Conservation (phyloP, 2,329 filamentous ascomycete species). For the Penicillium sp. region DNA sequence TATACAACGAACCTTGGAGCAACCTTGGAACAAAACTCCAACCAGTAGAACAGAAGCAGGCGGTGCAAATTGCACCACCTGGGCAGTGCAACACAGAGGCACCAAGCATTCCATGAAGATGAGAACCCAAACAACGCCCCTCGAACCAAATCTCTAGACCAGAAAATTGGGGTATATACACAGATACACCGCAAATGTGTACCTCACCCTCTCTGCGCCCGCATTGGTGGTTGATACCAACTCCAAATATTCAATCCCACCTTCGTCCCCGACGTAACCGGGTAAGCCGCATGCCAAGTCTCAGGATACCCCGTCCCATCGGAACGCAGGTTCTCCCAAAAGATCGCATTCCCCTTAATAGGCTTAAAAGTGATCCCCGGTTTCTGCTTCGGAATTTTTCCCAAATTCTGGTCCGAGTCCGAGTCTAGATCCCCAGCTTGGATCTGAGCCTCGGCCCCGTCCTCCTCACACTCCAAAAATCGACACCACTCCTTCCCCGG, state of each 20-base stretch:
- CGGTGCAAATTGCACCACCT: neutral
- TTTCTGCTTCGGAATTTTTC: conserved; percentile 6
- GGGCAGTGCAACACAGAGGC: neutral
- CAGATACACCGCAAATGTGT: neutral
- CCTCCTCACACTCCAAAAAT: conserved; percentile 56
- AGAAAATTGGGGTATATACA: neutral
- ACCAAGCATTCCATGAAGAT: neutral
- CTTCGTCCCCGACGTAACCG: conserved; percentile 57
- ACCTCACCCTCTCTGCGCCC: conserved; percentile 6
- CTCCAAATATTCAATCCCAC: conserved; percentile 66
- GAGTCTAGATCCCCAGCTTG: no score
- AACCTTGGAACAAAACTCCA: neutral
- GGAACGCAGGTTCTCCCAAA: conserved; percentile 60
- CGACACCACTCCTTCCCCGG: conserved; percentile 53
- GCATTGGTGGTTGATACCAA: conserved; percentile 53
- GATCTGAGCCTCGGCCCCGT: conserved; percentile 5
- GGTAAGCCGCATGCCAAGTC: conserved; percentile 62
- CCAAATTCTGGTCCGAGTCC: conserved; percentile 6
- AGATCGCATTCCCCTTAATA: conserved; percentile 59
- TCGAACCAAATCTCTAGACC: neutral
- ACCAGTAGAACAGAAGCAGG: neutral
- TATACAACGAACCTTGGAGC: neutral
- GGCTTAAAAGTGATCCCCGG: conserved; percentile 60
- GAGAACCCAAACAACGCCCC: neutral
- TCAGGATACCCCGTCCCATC: conserved; percentile 59